Percentiles rank a stretch among this genome's conserved stretches.
These are phyloP conservation scores for Trichoderma virens DNA, from an alignment of 495 filamentous ascomycete genomes.

Conservation along the genomic window DNA sequence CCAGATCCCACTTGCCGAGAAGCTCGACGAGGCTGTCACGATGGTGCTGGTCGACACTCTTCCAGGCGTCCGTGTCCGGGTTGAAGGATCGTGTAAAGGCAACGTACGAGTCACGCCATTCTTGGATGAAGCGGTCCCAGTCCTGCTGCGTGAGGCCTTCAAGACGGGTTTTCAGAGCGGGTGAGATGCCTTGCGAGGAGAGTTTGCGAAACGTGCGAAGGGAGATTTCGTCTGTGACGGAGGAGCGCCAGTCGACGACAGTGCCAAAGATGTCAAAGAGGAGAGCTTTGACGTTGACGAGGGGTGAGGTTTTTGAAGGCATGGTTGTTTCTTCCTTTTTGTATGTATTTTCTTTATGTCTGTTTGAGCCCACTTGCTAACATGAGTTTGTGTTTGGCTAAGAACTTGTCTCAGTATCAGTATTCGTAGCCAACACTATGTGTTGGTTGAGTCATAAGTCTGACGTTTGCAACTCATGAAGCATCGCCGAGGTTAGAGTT, in stretches of 20 bases:
- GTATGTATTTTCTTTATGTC: background rate
- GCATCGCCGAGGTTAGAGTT: background rate
- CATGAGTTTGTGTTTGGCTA: background rate
- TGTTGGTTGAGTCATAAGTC: background rate
- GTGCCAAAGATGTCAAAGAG: slow-evolving; percentile 67
- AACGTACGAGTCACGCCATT: slow-evolving; percentile 61
- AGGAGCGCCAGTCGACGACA: slow-evolving; percentile 62
- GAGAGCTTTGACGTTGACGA: slow-evolving; percentile 32
- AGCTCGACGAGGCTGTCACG: slow-evolving; percentile 50
- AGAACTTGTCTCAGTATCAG: no score
- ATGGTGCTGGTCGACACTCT: slow-evolving; percentile 61
- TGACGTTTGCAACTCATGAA: no score
- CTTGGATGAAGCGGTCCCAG: slow-evolving; percentile 55
- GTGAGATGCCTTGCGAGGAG: slow-evolving; percentile 22
- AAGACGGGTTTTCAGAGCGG: slow-evolving; percentile 41
- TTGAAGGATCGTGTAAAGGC: slow-evolving; percentile 50
- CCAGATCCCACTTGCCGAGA: slow-evolving; percentile 45
- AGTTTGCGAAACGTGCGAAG: slow-evolving; percentile 35
- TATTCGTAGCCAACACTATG: background rate
- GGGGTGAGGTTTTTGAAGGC: background rate
- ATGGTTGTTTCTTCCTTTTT: background rate
- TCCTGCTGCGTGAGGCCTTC: slow-evolving; percentile 43
- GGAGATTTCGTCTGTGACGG: slow-evolving; percentile 49
- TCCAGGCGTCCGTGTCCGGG: slow-evolving; percentile 38
- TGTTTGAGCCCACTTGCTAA: background rate